These are phyloP conservation scores for Cucurbitaria berberidis DNA, from an alignment of 2,329 filamentous ascomycete genomes.

Conservation along the genomic window DNA sequence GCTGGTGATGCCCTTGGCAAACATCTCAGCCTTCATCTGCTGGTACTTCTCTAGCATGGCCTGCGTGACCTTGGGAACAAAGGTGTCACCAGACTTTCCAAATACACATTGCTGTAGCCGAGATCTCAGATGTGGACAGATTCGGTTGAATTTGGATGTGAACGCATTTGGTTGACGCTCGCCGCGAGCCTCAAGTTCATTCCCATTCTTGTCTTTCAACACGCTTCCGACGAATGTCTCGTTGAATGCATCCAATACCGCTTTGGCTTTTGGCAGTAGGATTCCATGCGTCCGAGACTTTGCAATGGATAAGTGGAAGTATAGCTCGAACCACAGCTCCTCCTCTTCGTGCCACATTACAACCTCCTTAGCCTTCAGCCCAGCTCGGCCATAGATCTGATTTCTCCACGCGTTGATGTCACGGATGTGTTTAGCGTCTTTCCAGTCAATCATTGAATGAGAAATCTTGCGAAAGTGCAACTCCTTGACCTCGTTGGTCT, in stretches of 20 bases:
- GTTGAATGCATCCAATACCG: slow-evolving; percentile 22
- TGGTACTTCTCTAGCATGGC: slow-evolving; percentile 14
- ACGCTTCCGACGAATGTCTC: slow-evolving; percentile 15
- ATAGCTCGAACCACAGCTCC: slow-evolving; percentile 26
- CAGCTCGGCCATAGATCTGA: slow-evolving; percentile 30
- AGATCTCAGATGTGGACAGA: slow-evolving; percentile 4
- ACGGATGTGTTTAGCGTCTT: slow-evolving; percentile 17
- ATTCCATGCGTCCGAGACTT: slow-evolving; percentile 15
- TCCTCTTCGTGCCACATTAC: slow-evolving; percentile 23
- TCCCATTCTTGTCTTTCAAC: slow-evolving; percentile 4
- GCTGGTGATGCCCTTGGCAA: not conserved
- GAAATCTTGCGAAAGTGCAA: slow-evolving; percentile 26
- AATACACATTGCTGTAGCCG: slow-evolving; percentile 3
- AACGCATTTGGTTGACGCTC: slow-evolving; percentile 17
- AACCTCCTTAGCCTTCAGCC: slow-evolving; percentile 20
- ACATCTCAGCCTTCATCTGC: slow-evolving; percentile 8
- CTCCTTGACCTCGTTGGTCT: slow-evolving; percentile 9
- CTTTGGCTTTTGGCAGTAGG: slow-evolving; percentile 5
- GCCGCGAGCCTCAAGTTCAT: slow-evolving; percentile 1
- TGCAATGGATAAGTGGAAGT: slow-evolving; percentile 21
- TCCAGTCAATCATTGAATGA: slow-evolving; percentile 26
- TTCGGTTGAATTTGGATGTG: slow-evolving; percentile 23
- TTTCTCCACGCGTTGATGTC: slow-evolving; percentile 34
- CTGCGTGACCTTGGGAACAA: slow-evolving; percentile 13
- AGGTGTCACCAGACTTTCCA: slow-evolving; percentile 15